A percentile compares a stretch with the other conserved stretches of the same genome.
These are phyloP conservation scores for Mallotus repandus DNA, from an alignment of 441 rosid species.

Conservation along the genomic window DNA sequence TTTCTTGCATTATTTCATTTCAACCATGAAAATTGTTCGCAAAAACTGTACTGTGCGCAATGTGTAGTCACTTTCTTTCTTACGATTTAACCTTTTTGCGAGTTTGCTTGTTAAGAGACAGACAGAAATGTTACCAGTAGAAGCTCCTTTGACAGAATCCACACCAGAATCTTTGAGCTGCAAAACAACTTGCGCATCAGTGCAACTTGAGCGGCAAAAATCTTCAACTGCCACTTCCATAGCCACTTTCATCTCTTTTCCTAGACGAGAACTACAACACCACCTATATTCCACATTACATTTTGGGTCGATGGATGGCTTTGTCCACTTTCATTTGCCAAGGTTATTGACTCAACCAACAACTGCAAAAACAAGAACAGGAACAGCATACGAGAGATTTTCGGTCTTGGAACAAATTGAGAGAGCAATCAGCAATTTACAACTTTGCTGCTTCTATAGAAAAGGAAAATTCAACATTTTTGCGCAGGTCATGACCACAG, in stretches of 20 bases:
- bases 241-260: slow-evolving; percentile 34
- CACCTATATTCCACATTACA: slow-evolving; percentile 17
- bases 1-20: too few species aligned
- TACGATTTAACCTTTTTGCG: too few species aligned
- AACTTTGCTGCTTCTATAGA: too few species aligned
- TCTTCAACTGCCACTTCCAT: slow-evolving; percentile 32
- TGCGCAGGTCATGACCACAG: too few species aligned
- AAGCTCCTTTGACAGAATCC: neutral
- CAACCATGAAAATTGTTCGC: too few species aligned
- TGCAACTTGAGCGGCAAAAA: slow-evolving; percentile 14
- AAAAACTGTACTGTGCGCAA: too few species aligned
- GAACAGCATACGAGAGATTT: slow-evolving; percentile 9
- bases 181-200: slow-evolving; percentile 17
- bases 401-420: neutral
- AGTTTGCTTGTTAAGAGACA: too few species aligned
- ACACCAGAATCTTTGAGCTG: slow-evolving; percentile 22
- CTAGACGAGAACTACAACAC: slow-evolving; percentile 20
- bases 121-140: too few species aligned
- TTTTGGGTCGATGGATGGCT: neutral
- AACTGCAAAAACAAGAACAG: slow-evolving; percentile 5
- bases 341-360: neutral
- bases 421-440: too few species aligned
- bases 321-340: neutral
- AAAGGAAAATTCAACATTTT: too few species aligned
- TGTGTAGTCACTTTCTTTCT: too few species aligned